Base-by-base conservation (phyloP, 345 rosid genomes). In the Trapa incisa region DNA sequence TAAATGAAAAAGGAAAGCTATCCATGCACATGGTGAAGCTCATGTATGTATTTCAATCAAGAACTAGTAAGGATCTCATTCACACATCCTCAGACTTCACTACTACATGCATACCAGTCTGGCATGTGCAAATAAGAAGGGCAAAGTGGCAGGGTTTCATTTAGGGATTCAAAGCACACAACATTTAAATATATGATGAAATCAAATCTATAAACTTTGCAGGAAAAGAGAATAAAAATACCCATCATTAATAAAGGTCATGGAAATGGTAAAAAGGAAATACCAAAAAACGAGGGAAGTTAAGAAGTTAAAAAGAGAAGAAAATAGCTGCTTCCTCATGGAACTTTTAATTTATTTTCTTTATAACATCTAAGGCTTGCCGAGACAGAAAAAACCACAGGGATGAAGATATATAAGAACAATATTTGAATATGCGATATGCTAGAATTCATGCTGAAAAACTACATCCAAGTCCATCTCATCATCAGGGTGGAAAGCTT, bases 401-500 rank as follows among this genome's bases (percentile, higher is more conserved):
- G 48, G 48, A 11, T 11, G 48, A 45, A 50, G 22, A 50, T 15
- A 17, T 50, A 50, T 17, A 29, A 50, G 56, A 50, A 1, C 15
- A 15, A 54, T 17, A 54, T 54, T 5, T 54, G 3, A n/a, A 58
- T 32, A 12, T 32, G 38, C 37, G 2, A 10, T 29, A 58, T 32
- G 37, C 16, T 58, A 35, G 35, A 1, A 37, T 65, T 64, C 67
- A 39, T 22, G 36, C 17, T 65, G 36, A 35, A 43, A 65, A 29
- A 22, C 37, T 38, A 65, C 43, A 47, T 65, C 47, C 43, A 43
- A 8, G 67, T 65, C 7, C 8, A 47, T 36, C 43, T 65, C 67
- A 65, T 65, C 67, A 29, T 48, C 33, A 41, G 48, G 37, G 61
- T 43, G 53, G 47, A 60, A 43, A 86, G 93, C 97, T 70, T 88